Conservation (phyloP, 345 rosid genomes). For the Aegle marmelos region DNA sequence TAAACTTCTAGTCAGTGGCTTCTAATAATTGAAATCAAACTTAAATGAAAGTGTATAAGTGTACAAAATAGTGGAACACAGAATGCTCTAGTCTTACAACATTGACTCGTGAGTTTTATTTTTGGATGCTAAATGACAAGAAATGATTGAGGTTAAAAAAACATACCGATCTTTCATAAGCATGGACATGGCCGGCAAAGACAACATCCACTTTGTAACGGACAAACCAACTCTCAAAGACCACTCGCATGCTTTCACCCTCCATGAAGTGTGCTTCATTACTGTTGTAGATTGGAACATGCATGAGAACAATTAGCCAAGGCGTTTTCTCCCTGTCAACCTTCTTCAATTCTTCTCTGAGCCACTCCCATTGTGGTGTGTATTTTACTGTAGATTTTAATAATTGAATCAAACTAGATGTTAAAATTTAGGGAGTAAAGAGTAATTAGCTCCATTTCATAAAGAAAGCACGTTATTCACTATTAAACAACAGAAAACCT, state of each 20-base stretch:
- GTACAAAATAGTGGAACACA: neutral
- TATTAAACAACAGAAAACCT: neutral
- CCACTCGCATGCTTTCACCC: constrained; percentile 91
- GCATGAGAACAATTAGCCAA: constrained; percentile 97
- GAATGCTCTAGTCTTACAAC: neutral
- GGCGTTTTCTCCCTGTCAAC: constrained; percentile 93
- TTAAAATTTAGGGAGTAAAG: neutral
- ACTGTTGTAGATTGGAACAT: constrained; percentile 75
- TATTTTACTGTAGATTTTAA: constrained; percentile 62
- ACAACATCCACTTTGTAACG: constrained; percentile 66
- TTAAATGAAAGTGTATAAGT: neutral
- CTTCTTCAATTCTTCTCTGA: constrained; percentile 57
- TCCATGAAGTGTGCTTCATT: constrained; percentile 92
- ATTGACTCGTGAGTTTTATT: neutral
- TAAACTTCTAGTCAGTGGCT: neutral
- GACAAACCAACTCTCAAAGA: constrained; percentile 74
- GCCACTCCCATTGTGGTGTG: constrained; percentile 89
- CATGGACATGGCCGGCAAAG: constrained; percentile 98
- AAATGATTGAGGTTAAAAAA: constrained; percentile 13
- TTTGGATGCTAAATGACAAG: neutral
- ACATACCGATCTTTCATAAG: constrained; percentile 96
- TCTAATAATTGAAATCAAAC: neutral
- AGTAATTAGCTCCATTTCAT: neutral
- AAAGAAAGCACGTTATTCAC: neutral
- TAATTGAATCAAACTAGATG: constrained; percentile 8